phyloP scores from a whole-genome alignment of 192 early-diverging fungal genomes.

The Coemansia sp. region DNA sequence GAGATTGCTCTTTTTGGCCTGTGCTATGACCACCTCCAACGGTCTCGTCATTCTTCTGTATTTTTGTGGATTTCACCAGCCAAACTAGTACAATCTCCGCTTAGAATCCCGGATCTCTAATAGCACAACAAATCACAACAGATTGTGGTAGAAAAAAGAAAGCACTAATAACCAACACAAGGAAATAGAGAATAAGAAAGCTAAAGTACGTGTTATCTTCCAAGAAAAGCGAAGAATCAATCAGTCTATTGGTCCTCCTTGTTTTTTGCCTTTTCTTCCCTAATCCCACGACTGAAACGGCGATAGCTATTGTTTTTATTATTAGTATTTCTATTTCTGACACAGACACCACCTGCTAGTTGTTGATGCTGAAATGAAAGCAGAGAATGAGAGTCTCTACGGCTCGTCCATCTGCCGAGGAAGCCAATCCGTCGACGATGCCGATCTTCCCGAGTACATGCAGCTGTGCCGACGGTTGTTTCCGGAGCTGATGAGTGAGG shows the following conservation, averaged over 20 bases:
- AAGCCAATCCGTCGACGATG: constrained; percentile 35
- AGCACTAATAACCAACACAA: too few relatives aligned
- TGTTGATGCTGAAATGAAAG: constrained; percentile 13
- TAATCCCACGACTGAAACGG: neutral
- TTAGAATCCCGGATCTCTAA: too few relatives aligned
- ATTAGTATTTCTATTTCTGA: constrained; percentile 1
- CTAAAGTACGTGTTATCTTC: too few relatives aligned
- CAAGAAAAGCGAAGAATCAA: too few relatives aligned
- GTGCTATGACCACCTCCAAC: constrained; percentile 11
- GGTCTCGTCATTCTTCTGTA: constrained; percentile 23
- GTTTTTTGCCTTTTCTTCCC: neutral
- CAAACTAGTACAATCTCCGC: too few relatives aligned
- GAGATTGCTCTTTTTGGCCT: constrained; percentile 31
- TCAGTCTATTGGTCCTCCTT: too few relatives aligned
- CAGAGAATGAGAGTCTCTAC: constrained; percentile 47
- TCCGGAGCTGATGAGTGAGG: constrained; percentile 20
- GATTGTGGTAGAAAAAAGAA: too few relatives aligned
- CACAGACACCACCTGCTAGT: neutral
- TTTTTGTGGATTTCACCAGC: neutral
- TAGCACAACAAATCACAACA: too few relatives aligned
- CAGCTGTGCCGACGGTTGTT: constrained; percentile 49
- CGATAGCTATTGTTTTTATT: neutral
- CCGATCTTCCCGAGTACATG: constrained; percentile 46
- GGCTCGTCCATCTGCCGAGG: constrained; percentile 46
- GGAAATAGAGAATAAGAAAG: too few relatives aligned